Percentiles rank a stretch among this genome's conserved stretches.
These are phyloP conservation scores for Colletotrichum filicis DNA, from an alignment of 2,329 filamentous ascomycete genomes.

Conservation along the genomic window DNA sequence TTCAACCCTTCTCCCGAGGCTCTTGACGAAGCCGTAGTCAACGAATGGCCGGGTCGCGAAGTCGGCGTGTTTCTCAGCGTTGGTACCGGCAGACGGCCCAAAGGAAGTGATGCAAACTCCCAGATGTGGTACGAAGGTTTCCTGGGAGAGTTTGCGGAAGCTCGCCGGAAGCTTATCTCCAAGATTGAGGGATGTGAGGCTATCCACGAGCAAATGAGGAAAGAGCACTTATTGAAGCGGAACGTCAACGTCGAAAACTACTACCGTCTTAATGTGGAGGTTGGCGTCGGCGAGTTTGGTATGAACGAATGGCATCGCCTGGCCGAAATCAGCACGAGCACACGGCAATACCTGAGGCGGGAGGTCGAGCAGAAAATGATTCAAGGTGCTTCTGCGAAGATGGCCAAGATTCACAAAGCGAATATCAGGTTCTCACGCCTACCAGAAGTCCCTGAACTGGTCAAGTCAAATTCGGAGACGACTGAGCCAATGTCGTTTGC, in stretches of 20 bases:
- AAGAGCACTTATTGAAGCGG: slow-evolving; percentile 79
- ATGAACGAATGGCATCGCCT: slow-evolving; percentile 98
- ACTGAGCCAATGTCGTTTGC: slow-evolving; percentile 64
- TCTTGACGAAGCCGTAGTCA: slow-evolving; percentile 89
- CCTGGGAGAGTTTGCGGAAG: slow-evolving; percentile 91
- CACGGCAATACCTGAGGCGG: slow-evolving; percentile 82
- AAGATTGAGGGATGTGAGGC: slow-evolving; percentile 97
- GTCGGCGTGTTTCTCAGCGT: slow-evolving; percentile 93
- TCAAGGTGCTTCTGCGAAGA: slow-evolving; percentile 78
- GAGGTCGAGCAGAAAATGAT: slow-evolving; percentile 82
- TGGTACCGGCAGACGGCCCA: slow-evolving; percentile 88
- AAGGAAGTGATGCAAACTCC: slow-evolving; percentile 72
- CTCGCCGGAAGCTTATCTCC: slow-evolving; percentile 81
- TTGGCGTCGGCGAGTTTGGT: slow-evolving; percentile 94
- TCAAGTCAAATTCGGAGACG: slow-evolving; percentile 53
- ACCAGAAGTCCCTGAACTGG: slow-evolving; percentile 54
- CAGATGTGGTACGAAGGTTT: slow-evolving; percentile 96
- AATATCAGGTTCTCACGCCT: slow-evolving; percentile 73
- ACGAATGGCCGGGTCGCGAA: slow-evolving; percentile 95
- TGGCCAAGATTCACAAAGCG: slow-evolving; percentile 85
- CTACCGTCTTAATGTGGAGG: slow-evolving; percentile 95
- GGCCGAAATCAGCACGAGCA: slow-evolving; percentile 95
- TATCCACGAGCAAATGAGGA: slow-evolving; percentile 87
- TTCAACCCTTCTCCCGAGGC: slow-evolving; percentile 91
- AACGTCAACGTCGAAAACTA: slow-evolving; percentile 91